A percentile compares a stretch with the other conserved stretches of the same genome.
These are phyloP conservation scores for Penstemon davidsonii DNA, from an alignment of 257 asterid genomes.

Conservation along the genomic window DNA sequence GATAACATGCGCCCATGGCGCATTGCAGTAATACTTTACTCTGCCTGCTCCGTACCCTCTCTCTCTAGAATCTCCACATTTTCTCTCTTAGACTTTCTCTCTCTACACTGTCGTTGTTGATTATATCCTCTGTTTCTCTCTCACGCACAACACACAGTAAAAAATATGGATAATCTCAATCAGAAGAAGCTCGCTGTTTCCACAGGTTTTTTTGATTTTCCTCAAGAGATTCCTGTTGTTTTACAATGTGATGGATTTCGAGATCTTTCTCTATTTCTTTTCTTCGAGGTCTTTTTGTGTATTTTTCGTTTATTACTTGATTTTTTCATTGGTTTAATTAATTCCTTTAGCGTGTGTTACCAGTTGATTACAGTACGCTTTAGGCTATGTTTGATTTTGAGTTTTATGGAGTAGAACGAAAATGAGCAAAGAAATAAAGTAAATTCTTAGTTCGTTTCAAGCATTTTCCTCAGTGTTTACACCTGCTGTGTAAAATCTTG, in stretches of 20 bases:
- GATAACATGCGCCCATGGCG: slow-evolving; percentile 58
- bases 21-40: slow-evolving; percentile 29
- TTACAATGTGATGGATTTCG: background rate
- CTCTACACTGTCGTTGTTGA: slow-evolving; percentile 22
- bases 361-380: too few relatives aligned
- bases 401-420: background rate
- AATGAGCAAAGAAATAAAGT: too few relatives aligned
- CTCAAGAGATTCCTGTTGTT: background rate
- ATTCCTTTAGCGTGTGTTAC: background rate
- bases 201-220: slow-evolving; percentile 30
- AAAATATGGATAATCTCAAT: slow-evolving; percentile 34
- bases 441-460: background rate
- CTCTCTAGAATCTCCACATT: slow-evolving; percentile 24
- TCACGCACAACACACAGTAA: slow-evolving; percentile 19
- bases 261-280: background rate
- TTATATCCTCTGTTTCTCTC: slow-evolving; percentile 25
- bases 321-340: slow-evolving; percentile 21
- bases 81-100: slow-evolving; percentile 7
- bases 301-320: slow-evolving; percentile 22
- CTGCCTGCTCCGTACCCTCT: slow-evolving; percentile 23
- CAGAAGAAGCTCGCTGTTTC: slow-evolving; percentile 34
- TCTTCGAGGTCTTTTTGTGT: background rate
- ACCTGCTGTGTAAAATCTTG: background rate
- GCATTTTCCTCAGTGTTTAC: background rate
- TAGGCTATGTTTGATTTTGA: background rate